Conservation (phyloP, 768 basidiomycete species). For the Russula abietina region DNA sequence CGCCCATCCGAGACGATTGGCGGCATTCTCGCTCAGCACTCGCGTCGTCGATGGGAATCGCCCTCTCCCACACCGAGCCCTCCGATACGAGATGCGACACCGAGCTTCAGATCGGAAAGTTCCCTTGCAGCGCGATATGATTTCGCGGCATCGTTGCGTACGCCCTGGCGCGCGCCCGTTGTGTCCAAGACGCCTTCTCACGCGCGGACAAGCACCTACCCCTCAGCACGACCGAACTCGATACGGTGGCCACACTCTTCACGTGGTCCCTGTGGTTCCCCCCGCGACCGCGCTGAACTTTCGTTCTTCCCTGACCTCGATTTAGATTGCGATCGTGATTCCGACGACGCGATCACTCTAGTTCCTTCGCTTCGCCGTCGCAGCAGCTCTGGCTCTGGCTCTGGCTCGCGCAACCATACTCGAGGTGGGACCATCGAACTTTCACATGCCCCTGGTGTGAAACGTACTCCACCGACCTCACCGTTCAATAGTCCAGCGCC, state of each 20-base stretch:
- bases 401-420: slow-evolving; percentile 21
- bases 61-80: slow-evolving; percentile 23
- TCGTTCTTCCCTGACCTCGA: slow-evolving; percentile 15
- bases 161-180: slow-evolving; percentile 39
- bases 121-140: slow-evolving; percentile 54
- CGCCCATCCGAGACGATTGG: slow-evolving; percentile 32
- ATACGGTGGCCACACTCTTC: slow-evolving; percentile 36
- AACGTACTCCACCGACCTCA: slow-evolving; percentile 21
- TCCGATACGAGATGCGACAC: slow-evolving; percentile 11
- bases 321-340: slow-evolving; percentile 18
- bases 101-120: slow-evolving; percentile 32
- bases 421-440: slow-evolving; percentile 13
- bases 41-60: slow-evolving; percentile 21
- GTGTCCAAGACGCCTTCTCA: slow-evolving; percentile 27
- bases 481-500: slow-evolving; percentile 14
- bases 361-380: slow-evolving; percentile 18
- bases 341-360: slow-evolving; percentile 17
- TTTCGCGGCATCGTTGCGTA: slow-evolving; percentile 46
- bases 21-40: slow-evolving; percentile 27
- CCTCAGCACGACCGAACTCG: slow-evolving; percentile 35
- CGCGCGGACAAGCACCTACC: slow-evolving; percentile 45
- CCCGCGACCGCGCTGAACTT: not conserved
- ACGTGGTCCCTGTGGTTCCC: slow-evolving; percentile 6
- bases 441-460: slow-evolving; percentile 7
- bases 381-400: slow-evolving; percentile 1